Base-by-base conservation (phyloP, 306 rosid genomes). In the Trifolium pratense region DNA sequence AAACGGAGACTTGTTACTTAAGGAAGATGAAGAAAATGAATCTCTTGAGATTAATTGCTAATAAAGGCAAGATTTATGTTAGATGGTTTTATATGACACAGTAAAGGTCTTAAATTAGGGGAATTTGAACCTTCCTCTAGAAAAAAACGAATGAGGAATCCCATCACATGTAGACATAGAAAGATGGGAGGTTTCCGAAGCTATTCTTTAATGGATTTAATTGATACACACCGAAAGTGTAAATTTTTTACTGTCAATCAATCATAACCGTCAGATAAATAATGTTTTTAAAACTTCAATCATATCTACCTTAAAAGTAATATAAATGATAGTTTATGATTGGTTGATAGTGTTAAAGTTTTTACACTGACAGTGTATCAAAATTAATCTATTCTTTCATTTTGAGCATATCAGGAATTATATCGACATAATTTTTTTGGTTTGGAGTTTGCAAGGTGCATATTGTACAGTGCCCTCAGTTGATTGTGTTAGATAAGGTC, bases 11-110 rank as follows among this genome's bases (percentile, higher is more conserved):
- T 62, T 60, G 7, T 70, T 68, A 46, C 51, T 57, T 15, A 91
- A 91, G 86, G 80, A 81, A 43, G 81, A 80, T 26, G 97, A 82
- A 70, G 97, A 86, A 52, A 76, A 73, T 43, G 84, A 5, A 53
- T 48, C 84, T 11, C 62, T 84, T 20, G 89, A 86, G 34, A 78
- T 76, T 59, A 49, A 76, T 55, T 84, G 79, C 82, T 78, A 81
- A 65, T 74, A 88, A 81, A 78, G 82, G 68, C 95, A 86, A 71
- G 88, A 87, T 59, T 68, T 81, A 25, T 81, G 79, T 74, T 91
- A 88, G 85, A 77, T 74, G 62, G 61, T 81, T 75, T 51, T 39
- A 73, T 63, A 59, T 56, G 60, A 69, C 57, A 66, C 16, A 73
- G 5, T 51, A 20, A 72, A 57, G 25, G 31, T 67, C 32, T 80